A percentile compares a stretch with the other conserved stretches of the same genome.
These are phyloP conservation scores for Suhomyces wounanorum DNA, from an alignment of 1,139 yeast species.

Conservation along the genomic window DNA sequence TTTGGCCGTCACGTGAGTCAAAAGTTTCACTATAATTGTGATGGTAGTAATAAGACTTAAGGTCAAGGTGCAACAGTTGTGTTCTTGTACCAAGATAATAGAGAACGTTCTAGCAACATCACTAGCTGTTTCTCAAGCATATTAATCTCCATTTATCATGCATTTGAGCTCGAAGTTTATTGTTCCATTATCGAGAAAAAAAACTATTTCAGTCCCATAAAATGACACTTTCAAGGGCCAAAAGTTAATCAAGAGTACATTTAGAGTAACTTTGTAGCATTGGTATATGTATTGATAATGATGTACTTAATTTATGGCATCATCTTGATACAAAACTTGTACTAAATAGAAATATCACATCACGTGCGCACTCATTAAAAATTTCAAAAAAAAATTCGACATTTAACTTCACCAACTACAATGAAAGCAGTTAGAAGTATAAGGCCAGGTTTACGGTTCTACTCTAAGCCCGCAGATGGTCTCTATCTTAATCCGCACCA, in stretches of 20 bases:
- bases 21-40: neutral
- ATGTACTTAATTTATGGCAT: too few species aligned
- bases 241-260: too few species aligned
- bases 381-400: slow-evolving; percentile 11
- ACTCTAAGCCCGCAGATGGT: slow-evolving; percentile 18
- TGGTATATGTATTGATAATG: neutral
- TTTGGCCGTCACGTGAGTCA: neutral
- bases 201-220: too few species aligned
- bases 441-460: slow-evolving; percentile 16
- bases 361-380: slow-evolving; percentile 6
- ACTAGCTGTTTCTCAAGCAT: too few species aligned
- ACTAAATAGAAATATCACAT: neutral
- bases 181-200: too few species aligned
- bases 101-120: too few species aligned
- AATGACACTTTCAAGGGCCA: too few species aligned
- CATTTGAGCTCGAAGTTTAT: too few species aligned
- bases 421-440: slow-evolving; percentile 14
- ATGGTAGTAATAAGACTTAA: neutral
- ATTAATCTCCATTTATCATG: too few species aligned
- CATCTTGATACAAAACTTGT: too few species aligned
- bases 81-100: too few species aligned
- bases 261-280: neutral
- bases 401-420: neutral
- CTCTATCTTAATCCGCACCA: slow-evolving; percentile 58
- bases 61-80: too few species aligned